Base-by-base conservation (phyloP, 1,284 basidiomycete species). In the Ustilago tritici region DNA sequence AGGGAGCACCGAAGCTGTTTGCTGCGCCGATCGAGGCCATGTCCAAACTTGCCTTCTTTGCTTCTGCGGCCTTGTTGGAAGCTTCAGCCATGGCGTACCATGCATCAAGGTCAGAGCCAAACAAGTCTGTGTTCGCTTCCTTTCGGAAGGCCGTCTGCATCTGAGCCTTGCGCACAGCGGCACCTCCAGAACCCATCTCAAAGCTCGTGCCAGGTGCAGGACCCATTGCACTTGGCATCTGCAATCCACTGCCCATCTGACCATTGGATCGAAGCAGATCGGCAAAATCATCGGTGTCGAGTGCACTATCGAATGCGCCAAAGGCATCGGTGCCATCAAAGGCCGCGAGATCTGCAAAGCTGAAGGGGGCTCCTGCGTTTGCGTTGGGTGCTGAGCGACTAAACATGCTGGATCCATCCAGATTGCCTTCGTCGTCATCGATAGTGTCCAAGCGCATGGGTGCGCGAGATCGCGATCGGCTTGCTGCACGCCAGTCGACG, bases 401-500 rank as follows among this genome's bases (percentile, higher is more conserved):
- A 41, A 81, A 76, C 38, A 76, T 19, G 60, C 35, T 50, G 23
- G 70, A 31, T 7, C 66, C 68, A 23, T 77, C 61, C 28, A 61
- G 17, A 9, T 49, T 49, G 7, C 65, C 71, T 52, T 84, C 76
- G 54, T 82, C 79, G 36, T 64, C 61, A 34, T 62, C 60, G 55
- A 79, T 79, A 6, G 80, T 74, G 46, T 76, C 75, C 35, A 83
- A 57, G 4, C 79, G 70, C 40, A 62, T 67, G 1, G 93, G 92
- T 82, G 93, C 92, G 32, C 95, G 92, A 28, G 96, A 98, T 72
- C 95, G 90, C 15, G 95, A 97, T 70, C 95, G 91, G 84, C 93
- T 95, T 83, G 94, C 91, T 19, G 93, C 92, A 52, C 95, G 90
- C 95, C 95, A 98, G 85, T 98, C 96, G 92, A 98, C 96, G 92